phyloP scores from a whole-genome alignment of 2,329 filamentous ascomycete genomes.

The Xylaria sp. region DNA sequence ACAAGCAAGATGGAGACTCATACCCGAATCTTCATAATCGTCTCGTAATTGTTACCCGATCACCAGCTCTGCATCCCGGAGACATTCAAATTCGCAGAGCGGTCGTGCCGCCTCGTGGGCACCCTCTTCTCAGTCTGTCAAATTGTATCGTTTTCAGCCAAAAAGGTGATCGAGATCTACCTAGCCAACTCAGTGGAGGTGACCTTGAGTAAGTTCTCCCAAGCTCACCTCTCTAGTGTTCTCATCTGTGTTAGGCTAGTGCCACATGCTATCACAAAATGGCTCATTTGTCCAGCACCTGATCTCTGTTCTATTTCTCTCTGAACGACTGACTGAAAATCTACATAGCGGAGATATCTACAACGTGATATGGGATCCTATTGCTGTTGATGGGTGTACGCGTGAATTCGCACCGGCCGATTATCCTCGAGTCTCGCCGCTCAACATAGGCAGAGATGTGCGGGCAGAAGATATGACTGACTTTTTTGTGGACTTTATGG shows the following conservation, averaged over 20 bases:
- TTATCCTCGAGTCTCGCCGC: constrained; percentile 69
- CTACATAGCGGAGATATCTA: constrained; percentile 73
- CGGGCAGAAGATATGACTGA: constrained; percentile 74
- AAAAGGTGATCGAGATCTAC: constrained; percentile 76
- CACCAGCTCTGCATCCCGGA: constrained; percentile 83
- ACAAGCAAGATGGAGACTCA: constrained; percentile 50
- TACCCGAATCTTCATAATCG: constrained; percentile 53
- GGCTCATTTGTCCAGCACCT: background rate
- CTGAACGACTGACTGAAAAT: background rate
- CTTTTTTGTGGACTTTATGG: constrained; percentile 75
- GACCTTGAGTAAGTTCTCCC: constrained; percentile 63
- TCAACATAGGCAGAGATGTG: constrained; percentile 71
- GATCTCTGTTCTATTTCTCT: constrained; percentile 50
- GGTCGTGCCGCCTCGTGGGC: constrained; percentile 67
- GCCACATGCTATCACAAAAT: background rate
- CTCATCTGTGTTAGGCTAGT: background rate
- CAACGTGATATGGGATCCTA: constrained; percentile 78
- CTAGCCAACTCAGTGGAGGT: constrained; percentile 81
- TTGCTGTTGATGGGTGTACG: constrained; percentile 55
- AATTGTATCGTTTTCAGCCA: constrained; percentile 86
- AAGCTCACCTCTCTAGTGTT: background rate
- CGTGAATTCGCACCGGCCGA: constrained; percentile 69
- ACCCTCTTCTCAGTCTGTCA: constrained; percentile 69
- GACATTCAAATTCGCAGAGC: constrained; percentile 77
- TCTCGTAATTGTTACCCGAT: constrained; percentile 75